Conservation (phyloP, 352 stramenopile species). For the Pythium pyrilobum region DNA sequence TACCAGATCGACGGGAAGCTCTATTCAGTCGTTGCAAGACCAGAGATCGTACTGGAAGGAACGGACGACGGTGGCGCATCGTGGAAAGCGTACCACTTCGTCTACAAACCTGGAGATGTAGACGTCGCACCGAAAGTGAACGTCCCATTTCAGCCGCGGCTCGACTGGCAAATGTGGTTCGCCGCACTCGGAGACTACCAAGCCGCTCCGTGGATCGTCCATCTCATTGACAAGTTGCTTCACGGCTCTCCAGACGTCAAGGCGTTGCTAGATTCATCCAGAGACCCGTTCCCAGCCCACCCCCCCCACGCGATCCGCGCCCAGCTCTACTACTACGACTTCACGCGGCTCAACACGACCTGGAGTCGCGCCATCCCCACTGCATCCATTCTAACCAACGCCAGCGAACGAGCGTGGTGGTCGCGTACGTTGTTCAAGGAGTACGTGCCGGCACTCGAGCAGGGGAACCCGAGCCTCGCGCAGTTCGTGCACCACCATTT, state of each 20-base stretch:
- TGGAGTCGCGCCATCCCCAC: constrained; percentile 41
- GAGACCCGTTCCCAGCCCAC: constrained; percentile 37
- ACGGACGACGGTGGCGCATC: constrained; percentile 38
- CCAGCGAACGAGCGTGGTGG: constrained; percentile 34
- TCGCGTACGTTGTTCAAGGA: constrained; percentile 30
- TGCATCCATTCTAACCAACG: constrained; percentile 24
- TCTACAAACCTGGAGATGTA: constrained; percentile 80
- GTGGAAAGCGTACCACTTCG: constrained; percentile 81
- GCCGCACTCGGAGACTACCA: constrained; percentile 79
- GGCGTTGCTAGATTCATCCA: constrained; percentile 54
- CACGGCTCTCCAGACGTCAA: constrained; percentile 51
- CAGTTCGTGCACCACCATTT: constrained; percentile 40
- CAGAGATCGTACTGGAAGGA: constrained; percentile 88
- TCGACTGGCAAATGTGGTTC: constrained; percentile 95
- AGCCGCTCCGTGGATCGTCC: constrained; percentile 81
- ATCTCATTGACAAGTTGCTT: constrained; percentile 82
- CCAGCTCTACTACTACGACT: constrained; percentile 85
- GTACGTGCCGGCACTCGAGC: constrained; percentile 40
- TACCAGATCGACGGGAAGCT: constrained; percentile 20
- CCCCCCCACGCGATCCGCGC: constrained; percentile 49
- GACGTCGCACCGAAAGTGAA: constrained; percentile 22
- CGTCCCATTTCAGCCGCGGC: constrained; percentile 54
- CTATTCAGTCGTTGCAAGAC: constrained; percentile 63
- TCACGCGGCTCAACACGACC: constrained; percentile 61
- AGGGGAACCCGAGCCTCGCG: constrained; percentile 34